Conservation (phyloP, 2,329 filamentous ascomycete genomes). For the Plectosphaerella sp. region DNA sequence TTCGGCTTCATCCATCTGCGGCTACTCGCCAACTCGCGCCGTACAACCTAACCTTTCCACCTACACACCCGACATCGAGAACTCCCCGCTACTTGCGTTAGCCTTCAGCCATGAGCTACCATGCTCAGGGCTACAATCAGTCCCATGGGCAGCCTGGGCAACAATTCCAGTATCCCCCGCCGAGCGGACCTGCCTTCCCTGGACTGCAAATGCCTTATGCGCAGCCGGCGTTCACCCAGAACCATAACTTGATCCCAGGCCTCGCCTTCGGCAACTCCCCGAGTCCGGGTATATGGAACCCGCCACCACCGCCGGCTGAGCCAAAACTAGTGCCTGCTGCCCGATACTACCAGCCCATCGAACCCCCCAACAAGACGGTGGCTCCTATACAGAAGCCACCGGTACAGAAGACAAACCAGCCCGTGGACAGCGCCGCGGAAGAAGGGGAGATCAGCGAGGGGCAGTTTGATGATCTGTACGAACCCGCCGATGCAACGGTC, state of each 20-base stretch:
- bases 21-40: no score
- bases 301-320: constrained; percentile 1
- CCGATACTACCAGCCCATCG: constrained; percentile 9
- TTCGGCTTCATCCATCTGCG: no score
- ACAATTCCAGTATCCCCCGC: not conserved
- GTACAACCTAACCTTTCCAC: no score
- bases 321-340: constrained; percentile 13
- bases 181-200: not conserved
- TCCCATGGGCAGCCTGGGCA: not conserved
- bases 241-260: constrained; percentile 18
- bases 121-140: not conserved
- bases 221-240: constrained; percentile 11
- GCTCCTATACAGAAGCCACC: not conserved
- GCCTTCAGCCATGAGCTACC: not conserved
- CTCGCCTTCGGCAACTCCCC: constrained; percentile 12
- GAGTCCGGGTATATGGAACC: constrained; percentile 1
- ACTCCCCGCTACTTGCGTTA: no score
- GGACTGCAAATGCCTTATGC: not conserved
- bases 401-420: not conserved
- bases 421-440: constrained; percentile 37
- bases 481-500: constrained; percentile 25
- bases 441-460: constrained; percentile 76
- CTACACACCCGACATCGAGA: no score
- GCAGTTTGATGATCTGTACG: constrained; percentile 55
- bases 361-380: not conserved